These are phyloP conservation scores for Leishmania tarentolae DNA, from an alignment of 208 protist genomes.

Conservation along the genomic window DNA sequence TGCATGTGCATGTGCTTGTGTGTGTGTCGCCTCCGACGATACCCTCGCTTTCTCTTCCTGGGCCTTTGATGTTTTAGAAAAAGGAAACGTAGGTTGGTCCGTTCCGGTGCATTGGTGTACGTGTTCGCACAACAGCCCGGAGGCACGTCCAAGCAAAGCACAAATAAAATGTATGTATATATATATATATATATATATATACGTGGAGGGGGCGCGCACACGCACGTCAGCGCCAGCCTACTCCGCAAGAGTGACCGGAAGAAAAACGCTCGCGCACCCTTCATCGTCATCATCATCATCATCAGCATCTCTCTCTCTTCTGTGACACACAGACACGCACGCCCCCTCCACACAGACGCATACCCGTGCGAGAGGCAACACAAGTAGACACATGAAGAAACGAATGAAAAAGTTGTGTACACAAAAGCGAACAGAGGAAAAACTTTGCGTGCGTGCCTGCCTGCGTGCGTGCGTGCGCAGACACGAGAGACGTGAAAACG, in stretches of 20 bases:
- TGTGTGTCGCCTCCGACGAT: neutral
- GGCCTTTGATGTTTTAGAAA: neutral
- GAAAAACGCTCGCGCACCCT: neutral
- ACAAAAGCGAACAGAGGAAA: neutral
- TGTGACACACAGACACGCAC: neutral
- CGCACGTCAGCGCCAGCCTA: neutral
- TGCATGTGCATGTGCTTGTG: neutral
- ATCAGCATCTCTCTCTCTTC: too few relatives aligned
- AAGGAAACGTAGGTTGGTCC: neutral
- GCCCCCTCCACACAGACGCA: neutral
- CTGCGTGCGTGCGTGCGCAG: neutral
- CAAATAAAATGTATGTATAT: neutral
- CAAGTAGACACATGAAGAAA: neutral
- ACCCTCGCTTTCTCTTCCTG: too few relatives aligned
- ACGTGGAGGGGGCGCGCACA: too few relatives aligned
- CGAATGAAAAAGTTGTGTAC: neutral
- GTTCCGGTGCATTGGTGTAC: neutral
- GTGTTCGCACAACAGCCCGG: neutral
- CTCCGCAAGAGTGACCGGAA: neutral
- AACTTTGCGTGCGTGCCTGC: neutral
- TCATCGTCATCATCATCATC: neutral
- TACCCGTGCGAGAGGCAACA: neutral
- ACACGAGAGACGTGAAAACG: neutral
- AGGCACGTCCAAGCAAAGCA: neutral
- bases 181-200: neutral